These are phyloP conservation scores for Suillus variegatus DNA, from an alignment of 768 basidiomycete species.

Conservation along the genomic window DNA sequence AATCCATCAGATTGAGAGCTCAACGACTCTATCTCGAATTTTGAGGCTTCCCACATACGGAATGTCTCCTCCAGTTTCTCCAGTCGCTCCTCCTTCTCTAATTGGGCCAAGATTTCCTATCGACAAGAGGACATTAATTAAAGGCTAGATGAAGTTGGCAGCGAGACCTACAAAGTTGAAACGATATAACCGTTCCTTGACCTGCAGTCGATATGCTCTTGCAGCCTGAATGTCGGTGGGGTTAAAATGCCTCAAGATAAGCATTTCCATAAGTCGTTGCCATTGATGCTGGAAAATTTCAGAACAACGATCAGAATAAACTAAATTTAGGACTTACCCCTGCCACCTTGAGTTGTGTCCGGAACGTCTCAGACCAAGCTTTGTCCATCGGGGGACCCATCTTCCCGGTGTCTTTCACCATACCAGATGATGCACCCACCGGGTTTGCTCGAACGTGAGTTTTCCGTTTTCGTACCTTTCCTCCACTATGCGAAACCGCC, in stretches of 20 bases:
- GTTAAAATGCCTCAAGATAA: conserved; percentile 74
- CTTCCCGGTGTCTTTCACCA: conserved; percentile 46
- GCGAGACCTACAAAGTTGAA: conserved; percentile 83
- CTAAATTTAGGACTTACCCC: conserved; percentile 49
- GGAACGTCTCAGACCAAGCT: conserved; percentile 77
- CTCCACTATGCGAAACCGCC: conserved; percentile 46
- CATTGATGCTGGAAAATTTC: conserved; percentile 77
- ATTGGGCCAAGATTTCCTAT: conserved; percentile 84
- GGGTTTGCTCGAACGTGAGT: conserved; percentile 34
- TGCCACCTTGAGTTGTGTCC: conserved; percentile 86
- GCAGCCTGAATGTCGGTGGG: conserved; percentile 52
- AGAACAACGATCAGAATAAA: conserved; percentile 8
- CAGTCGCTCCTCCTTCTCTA: conserved; percentile 84
- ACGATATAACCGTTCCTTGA: conserved; percentile 92
- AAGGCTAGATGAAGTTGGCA: not conserved
- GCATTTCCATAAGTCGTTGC: conserved; percentile 88
- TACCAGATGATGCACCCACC: conserved; percentile 26
- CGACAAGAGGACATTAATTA: conserved; percentile 4
- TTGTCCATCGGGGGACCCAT: conserved; percentile 79
- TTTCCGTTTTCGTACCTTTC: conserved; percentile 40
- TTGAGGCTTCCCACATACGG: too few relatives aligned
- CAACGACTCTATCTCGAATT: too few relatives aligned
- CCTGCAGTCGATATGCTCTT: conserved; percentile 80
- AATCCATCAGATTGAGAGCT: too few relatives aligned
- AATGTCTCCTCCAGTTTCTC: conserved; percentile 94